Evolutionary conservation across 352 stramenopile genomes (phyloP).

Genomic region (Pythium apleroticum): DNA sequence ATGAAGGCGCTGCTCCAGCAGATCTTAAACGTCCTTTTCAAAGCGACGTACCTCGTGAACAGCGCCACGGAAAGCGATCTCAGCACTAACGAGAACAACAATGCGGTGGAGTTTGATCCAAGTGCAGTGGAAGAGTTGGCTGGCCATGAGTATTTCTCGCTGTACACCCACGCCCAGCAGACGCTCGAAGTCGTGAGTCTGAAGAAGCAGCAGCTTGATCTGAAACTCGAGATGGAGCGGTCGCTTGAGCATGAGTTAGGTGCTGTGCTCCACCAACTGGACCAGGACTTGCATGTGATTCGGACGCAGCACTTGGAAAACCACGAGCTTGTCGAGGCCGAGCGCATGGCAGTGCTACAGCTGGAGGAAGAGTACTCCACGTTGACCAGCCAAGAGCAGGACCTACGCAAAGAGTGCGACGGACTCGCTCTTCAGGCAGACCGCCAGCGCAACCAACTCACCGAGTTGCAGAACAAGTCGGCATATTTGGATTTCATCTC

Average conservation of each 20-base stretch:
- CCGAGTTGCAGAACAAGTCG: constrained; percentile 49
- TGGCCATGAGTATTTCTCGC: constrained; percentile 32
- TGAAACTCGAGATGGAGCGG: constrained; percentile 49
- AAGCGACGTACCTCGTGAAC: constrained; percentile 22
- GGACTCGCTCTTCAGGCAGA: constrained; percentile 39
- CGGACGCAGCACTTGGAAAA: constrained; percentile 36
- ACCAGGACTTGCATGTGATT: constrained; percentile 39
- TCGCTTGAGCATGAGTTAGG: constrained; percentile 42
- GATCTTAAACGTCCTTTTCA: constrained; percentile 22
- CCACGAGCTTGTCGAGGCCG: constrained; percentile 40
- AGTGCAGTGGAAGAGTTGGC: constrained; percentile 17
- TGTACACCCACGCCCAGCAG: constrained; percentile 25
- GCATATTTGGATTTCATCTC: constrained; percentile 62
- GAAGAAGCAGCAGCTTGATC: constrained; percentile 26
- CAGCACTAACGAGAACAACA: neutral
- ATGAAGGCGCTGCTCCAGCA: constrained; percentile 37
- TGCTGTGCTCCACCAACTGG: constrained; percentile 32
- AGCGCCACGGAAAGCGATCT: neutral
- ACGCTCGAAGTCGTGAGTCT: constrained; percentile 9
- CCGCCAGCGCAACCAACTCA: constrained; percentile 36
- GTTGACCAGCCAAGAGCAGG: constrained; percentile 44
- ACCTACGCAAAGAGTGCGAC: constrained; percentile 46
- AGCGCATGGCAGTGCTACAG: constrained; percentile 35
- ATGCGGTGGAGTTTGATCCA: constrained; percentile 5
- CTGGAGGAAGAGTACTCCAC: constrained; percentile 54